phyloP scores from a whole-genome alignment of 129 eudicot genomes.

The Helichrysum umbraculigerum region DNA sequence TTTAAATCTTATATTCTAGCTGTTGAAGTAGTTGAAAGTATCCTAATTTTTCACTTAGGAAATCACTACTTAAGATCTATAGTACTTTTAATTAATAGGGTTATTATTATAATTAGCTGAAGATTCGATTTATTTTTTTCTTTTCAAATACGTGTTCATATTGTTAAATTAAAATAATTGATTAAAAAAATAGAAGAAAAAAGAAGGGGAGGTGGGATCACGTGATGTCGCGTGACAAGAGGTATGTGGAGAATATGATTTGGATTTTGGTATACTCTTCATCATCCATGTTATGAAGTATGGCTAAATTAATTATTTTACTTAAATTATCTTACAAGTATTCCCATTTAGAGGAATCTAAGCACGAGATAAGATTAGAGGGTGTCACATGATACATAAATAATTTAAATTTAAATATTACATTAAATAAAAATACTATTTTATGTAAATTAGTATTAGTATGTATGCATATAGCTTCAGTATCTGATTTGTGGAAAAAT shows the following conservation, averaged over 20 bases:
- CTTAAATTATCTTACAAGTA: constrained; percentile 48
- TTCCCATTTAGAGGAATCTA: constrained; percentile 52
- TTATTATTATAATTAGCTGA: constrained; percentile 7
- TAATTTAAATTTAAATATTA: not conserved
- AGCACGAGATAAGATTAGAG: constrained; percentile 51
- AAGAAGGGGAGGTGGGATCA: constrained; percentile 39
- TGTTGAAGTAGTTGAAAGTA: constrained; percentile 9
- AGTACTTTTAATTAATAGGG: not conserved
- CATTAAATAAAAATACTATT: too few relatives aligned
- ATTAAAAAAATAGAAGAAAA: not conserved
- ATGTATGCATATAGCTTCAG: too few relatives aligned
- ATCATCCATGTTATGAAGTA: constrained; percentile 36
- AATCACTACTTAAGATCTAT: constrained; percentile 24
- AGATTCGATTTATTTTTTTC: constrained; percentile 17
- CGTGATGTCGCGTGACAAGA: constrained; percentile 81
- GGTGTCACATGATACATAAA: constrained; percentile 38
- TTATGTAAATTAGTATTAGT: too few relatives aligned
- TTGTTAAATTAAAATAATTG: constrained; percentile 2
- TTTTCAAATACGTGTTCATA: constrained; percentile 18
- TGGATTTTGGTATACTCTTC: constrained; percentile 57
- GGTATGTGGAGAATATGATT: constrained; percentile 48
- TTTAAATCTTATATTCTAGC: not conserved
- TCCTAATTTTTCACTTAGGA: not conserved
- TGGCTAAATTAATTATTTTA: constrained; percentile 41
- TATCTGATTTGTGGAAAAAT: too few relatives aligned